Conservation (phyloP, 1,284 basidiomycete genomes). For the Cryptococcus floricola region DNA sequence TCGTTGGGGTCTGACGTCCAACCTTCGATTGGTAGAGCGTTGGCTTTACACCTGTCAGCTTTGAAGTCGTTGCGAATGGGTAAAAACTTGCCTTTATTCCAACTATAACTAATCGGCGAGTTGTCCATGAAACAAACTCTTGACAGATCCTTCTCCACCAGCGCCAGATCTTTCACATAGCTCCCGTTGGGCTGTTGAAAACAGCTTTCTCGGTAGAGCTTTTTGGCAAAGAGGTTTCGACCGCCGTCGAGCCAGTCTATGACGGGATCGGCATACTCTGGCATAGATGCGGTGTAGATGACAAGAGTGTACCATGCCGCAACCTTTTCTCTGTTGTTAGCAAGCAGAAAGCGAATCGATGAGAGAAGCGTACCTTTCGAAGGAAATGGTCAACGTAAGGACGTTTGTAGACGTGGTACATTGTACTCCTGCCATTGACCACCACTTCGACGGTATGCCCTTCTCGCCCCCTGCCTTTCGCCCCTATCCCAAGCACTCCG, state of each 20-base stretch:
- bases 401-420: constrained; percentile 98
- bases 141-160: constrained; percentile 83
- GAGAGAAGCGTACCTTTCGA: constrained; percentile 66
- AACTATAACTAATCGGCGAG: constrained; percentile 85
- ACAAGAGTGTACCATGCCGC: constrained; percentile 98
- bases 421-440: constrained; percentile 77
- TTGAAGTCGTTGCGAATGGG: background rate
- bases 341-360: background rate
- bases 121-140: constrained; percentile 94
- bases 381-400: constrained; percentile 96
- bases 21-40: constrained; percentile 97
- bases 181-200: constrained; percentile 85
- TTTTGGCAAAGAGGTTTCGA: constrained; percentile 77
- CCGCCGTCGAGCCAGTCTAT: constrained; percentile 99
- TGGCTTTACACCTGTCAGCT: constrained; percentile 58
- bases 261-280: constrained; percentile 98
- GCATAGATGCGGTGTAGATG: constrained; percentile 97
- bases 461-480: constrained; percentile 60
- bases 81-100: constrained; percentile 76
- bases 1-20: constrained; percentile 98
- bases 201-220: constrained; percentile 92
- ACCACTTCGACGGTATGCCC: constrained; percentile 91
- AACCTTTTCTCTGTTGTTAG: constrained; percentile 57
- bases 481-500: constrained; percentile 45
- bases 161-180: constrained; percentile 87